These are phyloP conservation scores for Ensete glaucum DNA, from an alignment of 176 grass and related monocot genomes.

Conservation along the genomic window DNA sequence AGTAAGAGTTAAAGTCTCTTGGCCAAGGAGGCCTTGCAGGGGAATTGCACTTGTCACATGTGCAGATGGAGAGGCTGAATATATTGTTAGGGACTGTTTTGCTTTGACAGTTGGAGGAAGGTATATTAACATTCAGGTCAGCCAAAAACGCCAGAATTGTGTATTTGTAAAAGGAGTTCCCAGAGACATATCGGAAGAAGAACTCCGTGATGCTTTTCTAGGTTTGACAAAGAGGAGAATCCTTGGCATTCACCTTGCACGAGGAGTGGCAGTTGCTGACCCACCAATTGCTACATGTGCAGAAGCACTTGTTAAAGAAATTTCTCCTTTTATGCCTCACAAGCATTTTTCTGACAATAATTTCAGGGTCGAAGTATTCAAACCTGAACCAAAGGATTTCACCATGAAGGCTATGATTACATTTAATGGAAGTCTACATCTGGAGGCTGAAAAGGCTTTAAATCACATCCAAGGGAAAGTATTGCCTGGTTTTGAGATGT, in stretches of 20 bases:
- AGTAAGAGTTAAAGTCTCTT: conserved; percentile 67
- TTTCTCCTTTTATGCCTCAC: conserved; percentile 69
- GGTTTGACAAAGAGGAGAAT: conserved; percentile 46
- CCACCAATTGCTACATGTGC: conserved; percentile 31
- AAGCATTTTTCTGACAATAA: conserved; percentile 55
- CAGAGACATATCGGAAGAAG: conserved; percentile 46
- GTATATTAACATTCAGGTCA: conserved; percentile 64
- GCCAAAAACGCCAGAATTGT: conserved; percentile 47
- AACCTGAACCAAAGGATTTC: conserved; percentile 44
- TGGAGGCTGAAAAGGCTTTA: conserved; percentile 74
- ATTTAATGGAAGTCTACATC: conserved; percentile 80
- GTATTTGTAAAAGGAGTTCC: conserved; percentile 65
- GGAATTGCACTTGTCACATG: conserved; percentile 58
- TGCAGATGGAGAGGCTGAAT: conserved; percentile 55
- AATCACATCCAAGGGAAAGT: conserved; percentile 66
- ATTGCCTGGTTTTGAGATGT: conserved; percentile 49
- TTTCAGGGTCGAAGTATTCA: conserved; percentile 60
- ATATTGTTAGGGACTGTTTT: conserved; percentile 49
- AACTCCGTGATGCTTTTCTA: conserved; percentile 55
- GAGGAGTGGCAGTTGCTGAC: conserved; percentile 21
- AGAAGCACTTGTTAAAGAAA: conserved; percentile 62
- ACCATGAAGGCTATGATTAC: conserved; percentile 59
- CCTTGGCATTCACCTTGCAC: conserved; percentile 45
- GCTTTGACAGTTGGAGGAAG: conserved; percentile 44
- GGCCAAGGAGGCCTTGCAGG: conserved; percentile 54